These are phyloP conservation scores for Periglandula ipomoeae DNA, from an alignment of 2,329 filamentous ascomycete species.

Conservation along the genomic window DNA sequence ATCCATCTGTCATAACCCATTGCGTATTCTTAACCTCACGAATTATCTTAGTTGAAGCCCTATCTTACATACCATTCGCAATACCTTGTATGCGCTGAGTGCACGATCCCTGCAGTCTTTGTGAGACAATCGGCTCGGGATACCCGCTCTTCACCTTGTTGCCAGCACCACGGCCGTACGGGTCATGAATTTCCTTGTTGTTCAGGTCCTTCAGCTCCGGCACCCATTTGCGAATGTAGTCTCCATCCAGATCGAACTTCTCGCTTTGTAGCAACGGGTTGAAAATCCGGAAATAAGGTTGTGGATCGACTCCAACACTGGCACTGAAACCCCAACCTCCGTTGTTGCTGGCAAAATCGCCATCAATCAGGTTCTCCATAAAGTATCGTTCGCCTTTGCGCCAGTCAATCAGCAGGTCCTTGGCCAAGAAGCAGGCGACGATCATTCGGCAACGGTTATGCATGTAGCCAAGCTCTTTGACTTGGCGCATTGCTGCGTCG, in stretches of 20 bases:
- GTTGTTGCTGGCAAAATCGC: constrained; percentile 73
- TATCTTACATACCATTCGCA: constrained; percentile 17
- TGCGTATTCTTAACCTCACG: background rate
- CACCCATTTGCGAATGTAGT: constrained; percentile 77
- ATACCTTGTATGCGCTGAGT: constrained; percentile 58
- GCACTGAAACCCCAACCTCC: constrained; percentile 50
- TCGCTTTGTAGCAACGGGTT: constrained; percentile 79
- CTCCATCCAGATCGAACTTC: constrained; percentile 71
- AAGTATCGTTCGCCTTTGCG: constrained; percentile 73
- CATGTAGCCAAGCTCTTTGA: constrained; percentile 63
- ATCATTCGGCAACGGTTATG: constrained; percentile 83
- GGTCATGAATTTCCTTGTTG: constrained; percentile 70
- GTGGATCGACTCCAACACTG: constrained; percentile 68
- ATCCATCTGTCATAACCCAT: too few relatives aligned
- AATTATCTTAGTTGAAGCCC: background rate
- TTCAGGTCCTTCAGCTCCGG: constrained; percentile 58
- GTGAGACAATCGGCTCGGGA: constrained; percentile 65
- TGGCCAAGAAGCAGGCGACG: constrained; percentile 69
- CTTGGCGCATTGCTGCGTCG: constrained; percentile 77
- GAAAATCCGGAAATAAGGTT: constrained; percentile 87
- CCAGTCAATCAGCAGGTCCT: constrained; percentile 78
- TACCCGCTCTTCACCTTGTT: constrained; percentile 59
- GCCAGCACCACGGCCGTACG: constrained; percentile 57
- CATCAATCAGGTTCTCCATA: constrained; percentile 72
- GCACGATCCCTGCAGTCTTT: constrained; percentile 58